Evolutionary conservation across 2,329 filamentous ascomycete species (phyloP).

Genomic region (Colletotrichum incanum): DNA sequence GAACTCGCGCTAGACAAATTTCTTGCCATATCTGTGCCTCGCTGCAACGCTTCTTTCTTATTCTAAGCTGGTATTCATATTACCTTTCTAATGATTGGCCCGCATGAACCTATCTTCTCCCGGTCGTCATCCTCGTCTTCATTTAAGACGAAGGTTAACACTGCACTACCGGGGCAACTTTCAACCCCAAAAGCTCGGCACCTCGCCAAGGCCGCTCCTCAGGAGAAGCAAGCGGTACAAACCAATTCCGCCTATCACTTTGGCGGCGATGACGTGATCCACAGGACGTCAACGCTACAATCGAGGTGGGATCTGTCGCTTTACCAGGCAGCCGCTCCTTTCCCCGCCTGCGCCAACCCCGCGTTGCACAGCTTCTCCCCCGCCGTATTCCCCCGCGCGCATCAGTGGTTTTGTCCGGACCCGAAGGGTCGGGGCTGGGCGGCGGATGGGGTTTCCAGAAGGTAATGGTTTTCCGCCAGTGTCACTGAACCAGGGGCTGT

Average conservation of each 20-base stretch:
- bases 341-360: slow-evolving; percentile 24
- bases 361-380: slow-evolving; percentile 1
- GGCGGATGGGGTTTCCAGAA: background rate
- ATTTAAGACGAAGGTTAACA: slow-evolving; percentile 3
- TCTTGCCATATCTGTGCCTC: background rate
- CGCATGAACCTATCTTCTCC: background rate
- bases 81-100: background rate
- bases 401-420: slow-evolving; percentile 14
- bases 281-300: background rate
- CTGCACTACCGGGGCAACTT: slow-evolving; percentile 3
- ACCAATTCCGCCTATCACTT: slow-evolving; percentile 36
- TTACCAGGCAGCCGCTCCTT: slow-evolving; percentile 21
- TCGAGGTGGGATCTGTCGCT: slow-evolving; percentile 17
- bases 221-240: slow-evolving; percentile 16
- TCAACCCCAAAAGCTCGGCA: slow-evolving; percentile 18
- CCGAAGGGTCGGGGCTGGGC: slow-evolving; percentile 1
- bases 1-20: background rate
- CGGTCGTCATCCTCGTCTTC: background rate
- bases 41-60: background rate
- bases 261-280: slow-evolving; percentile 18
- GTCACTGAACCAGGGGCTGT: background rate
- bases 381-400: slow-evolving; percentile 9
- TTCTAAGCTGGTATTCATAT: background rate
- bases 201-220: background rate
- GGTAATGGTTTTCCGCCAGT: background rate